A percentile compares a stretch with the other conserved stretches of the same genome.
Evolutionary conservation across 441 rosid species (phyloP).

Genomic region (Adansonia grandidieri): DNA sequence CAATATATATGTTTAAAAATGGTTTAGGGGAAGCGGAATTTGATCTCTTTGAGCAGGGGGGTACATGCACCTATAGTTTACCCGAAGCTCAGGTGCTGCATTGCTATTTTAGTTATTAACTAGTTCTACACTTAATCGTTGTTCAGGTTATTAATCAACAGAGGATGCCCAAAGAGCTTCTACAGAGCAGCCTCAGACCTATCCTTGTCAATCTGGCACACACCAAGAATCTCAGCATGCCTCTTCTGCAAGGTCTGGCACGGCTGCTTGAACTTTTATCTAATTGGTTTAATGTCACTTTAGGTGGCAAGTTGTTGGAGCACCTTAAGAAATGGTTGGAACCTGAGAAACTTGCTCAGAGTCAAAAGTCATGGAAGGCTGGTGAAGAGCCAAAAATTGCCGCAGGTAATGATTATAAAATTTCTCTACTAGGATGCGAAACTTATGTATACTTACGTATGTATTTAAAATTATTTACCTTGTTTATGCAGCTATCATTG

Average conservation of each 20-base stretch:
- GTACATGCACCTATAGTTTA: not conserved
- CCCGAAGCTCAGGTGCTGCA: conserved; percentile 13
- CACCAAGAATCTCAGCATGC: conserved; percentile 98
- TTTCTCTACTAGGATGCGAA: conserved; percentile 20
- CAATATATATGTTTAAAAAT: too few species aligned
- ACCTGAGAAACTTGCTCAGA: conserved; percentile 97
- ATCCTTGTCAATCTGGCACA: conserved; percentile 94
- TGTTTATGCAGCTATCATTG: conserved; percentile 90
- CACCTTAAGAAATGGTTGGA: conserved; percentile 99
- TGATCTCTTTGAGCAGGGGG: not conserved
- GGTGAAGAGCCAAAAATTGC: conserved; percentile 99
- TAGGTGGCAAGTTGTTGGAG: conserved; percentile 97
- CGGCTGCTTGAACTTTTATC: conserved; percentile 98
- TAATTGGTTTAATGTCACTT: conserved; percentile 97
- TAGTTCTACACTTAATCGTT: conserved; percentile 30
- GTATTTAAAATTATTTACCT: conserved; percentile 28
- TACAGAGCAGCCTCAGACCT: conserved; percentile 98
- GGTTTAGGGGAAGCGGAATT: not conserved
- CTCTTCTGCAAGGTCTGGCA: conserved; percentile 96
- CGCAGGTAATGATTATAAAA: conserved; percentile 63
- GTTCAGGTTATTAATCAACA: conserved; percentile 92
- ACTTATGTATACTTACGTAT: conserved; percentile 17
- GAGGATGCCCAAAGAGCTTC: conserved; percentile 98
- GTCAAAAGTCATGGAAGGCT: conserved; percentile 92
- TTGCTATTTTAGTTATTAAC: conserved; percentile 10